Percentiles rank a stretch among this genome's conserved stretches.
phyloP scores from a whole-genome alignment of 2,329 filamentous ascomycete species.

The Colletotrichum agaves region DNA sequence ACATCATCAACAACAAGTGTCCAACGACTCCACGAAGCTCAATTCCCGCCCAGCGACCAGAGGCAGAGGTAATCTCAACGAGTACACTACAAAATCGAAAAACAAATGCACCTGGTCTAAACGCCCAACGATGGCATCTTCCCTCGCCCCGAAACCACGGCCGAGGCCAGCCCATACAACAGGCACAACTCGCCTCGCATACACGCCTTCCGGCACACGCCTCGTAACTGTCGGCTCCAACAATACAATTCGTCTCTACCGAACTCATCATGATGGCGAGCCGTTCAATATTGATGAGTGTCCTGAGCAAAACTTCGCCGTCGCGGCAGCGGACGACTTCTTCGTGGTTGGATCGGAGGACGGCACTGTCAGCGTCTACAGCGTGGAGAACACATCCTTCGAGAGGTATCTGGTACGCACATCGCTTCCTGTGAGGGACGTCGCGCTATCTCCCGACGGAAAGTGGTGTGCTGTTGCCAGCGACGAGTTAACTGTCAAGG shows the following conservation, averaged over 20 bases:
- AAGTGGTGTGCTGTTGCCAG: conserved; percentile 96
- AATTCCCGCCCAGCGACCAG: neutral
- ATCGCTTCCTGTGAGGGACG: conserved; percentile 86
- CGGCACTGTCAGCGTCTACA: conserved; percentile 94
- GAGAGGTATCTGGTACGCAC: conserved; percentile 86
- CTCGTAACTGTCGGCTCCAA: conserved; percentile 94
- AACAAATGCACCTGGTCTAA: neutral
- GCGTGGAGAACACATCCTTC: conserved; percentile 77
- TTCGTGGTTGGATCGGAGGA: conserved; percentile 94
- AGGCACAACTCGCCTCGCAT: conserved; percentile 86
- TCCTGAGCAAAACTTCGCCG: conserved; percentile 83
- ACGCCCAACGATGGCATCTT: conserved; percentile 44
- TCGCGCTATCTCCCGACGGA: conserved; percentile 82
- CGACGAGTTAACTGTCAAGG: conserved; percentile 91
- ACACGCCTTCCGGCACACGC: conserved; percentile 87
- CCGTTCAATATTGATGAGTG: conserved; percentile 92
- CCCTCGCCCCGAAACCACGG: conserved; percentile 61
- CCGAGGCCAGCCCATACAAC: conserved; percentile 81
- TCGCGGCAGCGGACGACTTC: conserved; percentile 79
- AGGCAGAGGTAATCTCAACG: too few relatives aligned
- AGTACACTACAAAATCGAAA: neutral
- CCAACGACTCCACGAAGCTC: neutral
- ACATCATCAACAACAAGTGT: neutral
- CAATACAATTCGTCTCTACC: conserved; percentile 92
- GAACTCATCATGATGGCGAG: conserved; percentile 90